Base-by-base conservation (phyloP, 2,329 filamentous ascomycete genomes). In the Aspergillus spinulosporus region DNA sequence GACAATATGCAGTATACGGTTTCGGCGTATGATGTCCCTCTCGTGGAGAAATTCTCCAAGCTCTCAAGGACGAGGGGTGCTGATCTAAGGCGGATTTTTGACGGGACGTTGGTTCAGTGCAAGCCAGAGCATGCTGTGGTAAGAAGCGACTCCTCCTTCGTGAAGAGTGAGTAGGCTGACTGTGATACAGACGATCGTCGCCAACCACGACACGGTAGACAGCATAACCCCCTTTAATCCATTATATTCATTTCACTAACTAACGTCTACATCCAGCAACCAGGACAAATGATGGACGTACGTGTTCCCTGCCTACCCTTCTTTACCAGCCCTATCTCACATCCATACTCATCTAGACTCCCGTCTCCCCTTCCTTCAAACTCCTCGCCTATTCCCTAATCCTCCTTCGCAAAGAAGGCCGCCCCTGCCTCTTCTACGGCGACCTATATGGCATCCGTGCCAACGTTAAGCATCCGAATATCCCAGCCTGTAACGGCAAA, bases 351-450 rank as follows among this genome's bases (percentile, higher is more conserved):
- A 34, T 7, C 32, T 51, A 82, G 63, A 83, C 84, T 0, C 82
- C 82, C 1, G 82, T 91, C 40, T 80, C 84, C 54, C 77, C 79
- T 28, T 86, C 83, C 74, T 88, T 91, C 76, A 89, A 89, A 70
- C 82, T 86, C 0, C 77, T 90, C n/a, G 88, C 88, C 8, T 90
- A 91, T 69, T 76, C 86, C 0, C 78, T 91, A 44, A 89, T 90
- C 53, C 81, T 92, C 1, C 82, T 91, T 28, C 81, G 85, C 9
- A 72, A 78, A 49, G 76, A 82, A 34, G 86, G 86, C 12, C 80
- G 84, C 31, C 87, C 87, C 0, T 88, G 84, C 63, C 75, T 89
- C 36, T 90, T 90, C 69, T 90, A 86, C 67, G 86, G 87, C 26
- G 87, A 90, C 65, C 69, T 89, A 0, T 88, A 87, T 68, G 86